phyloP scores from a whole-genome alignment of 2,329 filamentous ascomycete genomes.

The Trichoderma gracile region DNA sequence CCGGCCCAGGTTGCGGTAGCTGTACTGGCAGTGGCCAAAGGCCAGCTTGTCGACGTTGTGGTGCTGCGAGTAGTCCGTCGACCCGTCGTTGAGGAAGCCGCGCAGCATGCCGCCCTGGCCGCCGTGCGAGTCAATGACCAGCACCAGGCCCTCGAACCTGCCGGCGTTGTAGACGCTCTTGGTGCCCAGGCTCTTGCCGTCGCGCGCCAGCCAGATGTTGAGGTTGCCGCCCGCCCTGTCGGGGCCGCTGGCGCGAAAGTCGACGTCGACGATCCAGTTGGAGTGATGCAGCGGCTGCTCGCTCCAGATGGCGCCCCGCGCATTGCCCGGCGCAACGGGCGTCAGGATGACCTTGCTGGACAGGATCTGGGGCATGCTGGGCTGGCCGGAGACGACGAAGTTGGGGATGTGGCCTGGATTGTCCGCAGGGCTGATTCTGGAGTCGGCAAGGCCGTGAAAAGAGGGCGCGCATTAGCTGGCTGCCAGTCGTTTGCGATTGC shows the following conservation, averaged over 20 bases:
- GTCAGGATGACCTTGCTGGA: conserved; percentile 93
- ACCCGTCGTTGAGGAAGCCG: conserved; percentile 92
- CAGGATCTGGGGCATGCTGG: conserved; percentile 62
- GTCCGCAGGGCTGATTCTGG: conserved; percentile 65
- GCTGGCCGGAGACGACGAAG: conserved; percentile 57
- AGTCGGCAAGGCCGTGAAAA: not conserved
- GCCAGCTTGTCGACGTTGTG: conserved; percentile 79
- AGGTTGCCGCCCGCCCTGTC: conserved; percentile 86
- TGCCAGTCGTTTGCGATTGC: too few species aligned
- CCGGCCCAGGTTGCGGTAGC: conserved; percentile 87
- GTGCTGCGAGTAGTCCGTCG: conserved; percentile 73
- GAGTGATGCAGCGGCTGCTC: conserved; percentile 60
- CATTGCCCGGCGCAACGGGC: conserved; percentile 81
- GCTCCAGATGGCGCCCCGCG: conserved; percentile 80
- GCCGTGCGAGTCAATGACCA: conserved; percentile 83
- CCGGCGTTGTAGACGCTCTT: conserved; percentile 82
- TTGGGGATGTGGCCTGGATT: conserved; percentile 52
- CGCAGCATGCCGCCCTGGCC: conserved; percentile 77
- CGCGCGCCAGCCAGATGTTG: conserved; percentile 85
- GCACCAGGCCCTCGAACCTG: conserved; percentile 84
- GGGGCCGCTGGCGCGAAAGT: conserved; percentile 83
- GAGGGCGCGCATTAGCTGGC: conserved; percentile 8
- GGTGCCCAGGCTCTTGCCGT: conserved; percentile 66
- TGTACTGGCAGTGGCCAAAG: conserved; percentile 89
- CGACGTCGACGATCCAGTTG: conserved; percentile 81